Percentiles rank a stretch among this genome's conserved stretches.
These are phyloP conservation scores for Metroxylon sagu DNA, from an alignment of 176 grass and related monocot genomes.

Conservation along the genomic window DNA sequence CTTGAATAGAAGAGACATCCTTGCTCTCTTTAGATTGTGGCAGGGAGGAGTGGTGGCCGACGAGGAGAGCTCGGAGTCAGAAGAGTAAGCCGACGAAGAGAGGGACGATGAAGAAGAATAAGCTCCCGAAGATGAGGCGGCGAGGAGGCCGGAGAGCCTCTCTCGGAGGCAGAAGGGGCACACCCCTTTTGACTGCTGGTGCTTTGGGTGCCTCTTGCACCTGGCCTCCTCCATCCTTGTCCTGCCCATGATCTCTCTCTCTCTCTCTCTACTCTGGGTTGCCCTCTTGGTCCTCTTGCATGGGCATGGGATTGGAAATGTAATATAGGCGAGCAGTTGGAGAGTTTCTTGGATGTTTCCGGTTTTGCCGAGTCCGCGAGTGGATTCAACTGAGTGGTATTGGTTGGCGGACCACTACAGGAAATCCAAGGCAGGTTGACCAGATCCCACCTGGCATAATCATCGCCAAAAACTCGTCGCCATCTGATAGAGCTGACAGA, in stretches of 20 bases:
- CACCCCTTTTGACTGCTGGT: slow-evolving; percentile 1
- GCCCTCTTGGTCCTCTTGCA: too few species aligned
- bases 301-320: too few species aligned
- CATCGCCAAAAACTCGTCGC: too few species aligned
- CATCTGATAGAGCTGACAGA: too few species aligned
- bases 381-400: too few species aligned
- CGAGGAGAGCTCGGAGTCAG: slow-evolving; percentile 24
- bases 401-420: too few species aligned
- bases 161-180: slow-evolving; percentile 9
- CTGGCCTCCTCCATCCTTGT: neutral
- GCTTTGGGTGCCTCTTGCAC: slow-evolving; percentile 11
- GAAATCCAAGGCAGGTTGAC: too few species aligned
- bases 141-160: slow-evolving; percentile 13
- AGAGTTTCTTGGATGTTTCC: too few species aligned
- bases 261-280: too few species aligned
- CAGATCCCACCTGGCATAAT: too few species aligned
- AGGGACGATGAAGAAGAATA: slow-evolving; percentile 12
- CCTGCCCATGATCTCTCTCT: slow-evolving; percentile 2
- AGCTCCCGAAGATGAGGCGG: slow-evolving; percentile 21
- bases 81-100: slow-evolving; percentile 28
- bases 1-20: slow-evolving; percentile 13
- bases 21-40: slow-evolving; percentile 3
- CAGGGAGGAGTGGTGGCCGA: slow-evolving; percentile 26
- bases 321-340: too few species aligned
- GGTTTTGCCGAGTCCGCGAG: too few species aligned